Percentiles rank a stretch among this genome's conserved stretches.
These are phyloP conservation scores for Cyberlindnera mrakii DNA, from an alignment of 805 yeast genomes.

Conservation along the genomic window DNA sequence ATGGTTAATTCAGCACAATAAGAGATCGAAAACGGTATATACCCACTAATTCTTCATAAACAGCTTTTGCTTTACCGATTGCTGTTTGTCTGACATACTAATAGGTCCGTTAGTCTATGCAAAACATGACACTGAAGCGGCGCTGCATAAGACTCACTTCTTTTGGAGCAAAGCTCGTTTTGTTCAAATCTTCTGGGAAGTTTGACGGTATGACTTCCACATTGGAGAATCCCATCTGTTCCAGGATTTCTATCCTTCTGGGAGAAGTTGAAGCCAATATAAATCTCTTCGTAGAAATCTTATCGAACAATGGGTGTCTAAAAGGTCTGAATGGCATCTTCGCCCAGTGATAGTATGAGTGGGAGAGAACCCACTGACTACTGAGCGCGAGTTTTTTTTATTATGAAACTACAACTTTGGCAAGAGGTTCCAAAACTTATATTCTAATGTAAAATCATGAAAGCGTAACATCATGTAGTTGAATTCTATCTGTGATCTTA, in stretches of 20 bases:
- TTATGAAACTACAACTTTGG: too few species aligned
- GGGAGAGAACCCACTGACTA: too few species aligned
- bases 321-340: conserved; percentile 18
- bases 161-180: conserved; percentile 38
- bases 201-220: conserved; percentile 50
- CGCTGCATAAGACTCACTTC: conserved; percentile 27
- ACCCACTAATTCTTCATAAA: conserved; percentile 37
- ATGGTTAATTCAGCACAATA: not conserved
- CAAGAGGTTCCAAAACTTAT: not conserved
- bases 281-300: conserved; percentile 25
- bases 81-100: conserved; percentile 70
- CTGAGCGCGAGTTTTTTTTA: too few species aligned
- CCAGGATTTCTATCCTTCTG: conserved; percentile 66
- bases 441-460: not conserved
- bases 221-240: conserved; percentile 46
- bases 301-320: conserved; percentile 27
- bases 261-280: conserved; percentile 84
- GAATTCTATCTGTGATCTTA: conserved; percentile 17
- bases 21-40: too few species aligned
- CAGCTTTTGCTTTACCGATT: conserved; percentile 56
- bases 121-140: not conserved
- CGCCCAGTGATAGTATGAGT: too few species aligned
- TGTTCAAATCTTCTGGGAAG: conserved; percentile 73
- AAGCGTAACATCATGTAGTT: conserved; percentile 21
- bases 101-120: conserved; percentile 9